Evolutionary conservation across 371 early-diverging fungal species (phyloP).

Genomic region (Neoconidiobolus thromboides): DNA sequence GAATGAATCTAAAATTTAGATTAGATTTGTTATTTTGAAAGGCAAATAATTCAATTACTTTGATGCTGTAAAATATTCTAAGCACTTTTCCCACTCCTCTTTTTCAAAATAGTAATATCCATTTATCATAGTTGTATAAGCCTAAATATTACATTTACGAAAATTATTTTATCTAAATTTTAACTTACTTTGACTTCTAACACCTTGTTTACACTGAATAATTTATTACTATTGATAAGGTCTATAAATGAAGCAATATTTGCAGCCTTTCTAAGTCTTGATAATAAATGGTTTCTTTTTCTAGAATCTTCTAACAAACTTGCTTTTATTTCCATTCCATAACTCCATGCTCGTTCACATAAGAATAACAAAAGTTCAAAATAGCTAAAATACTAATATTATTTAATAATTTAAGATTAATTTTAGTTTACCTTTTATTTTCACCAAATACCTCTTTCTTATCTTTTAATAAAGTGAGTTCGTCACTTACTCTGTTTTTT

Average conservation of each 20-base stretch:
- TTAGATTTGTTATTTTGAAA: background rate
- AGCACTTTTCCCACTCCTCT: background rate
- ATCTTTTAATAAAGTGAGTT: background rate
- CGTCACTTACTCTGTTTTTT: background rate
- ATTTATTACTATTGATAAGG: background rate
- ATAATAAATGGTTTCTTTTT: background rate
- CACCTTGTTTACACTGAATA: background rate
- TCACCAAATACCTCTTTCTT: background rate
- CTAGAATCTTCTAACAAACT: background rate
- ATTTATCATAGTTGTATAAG: background rate
- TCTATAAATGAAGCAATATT: background rate
- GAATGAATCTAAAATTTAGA: background rate
- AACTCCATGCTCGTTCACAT: background rate
- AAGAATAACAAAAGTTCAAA: background rate
- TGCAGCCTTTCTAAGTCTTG: background rate
- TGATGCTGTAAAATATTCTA: background rate
- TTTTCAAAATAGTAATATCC: background rate
- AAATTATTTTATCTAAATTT: background rate
- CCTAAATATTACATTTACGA: background rate
- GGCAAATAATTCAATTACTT: background rate
- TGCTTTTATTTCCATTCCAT: background rate
- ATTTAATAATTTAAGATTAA: background rate
- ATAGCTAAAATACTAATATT: background rate
- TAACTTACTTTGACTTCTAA: background rate
- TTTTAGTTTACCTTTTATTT: background rate